Evolutionary conservation across 805 yeast species (phyloP), one percentile per base, ranked within the genome.

Genomic region (Cyberlindnera lachancei): DNA sequence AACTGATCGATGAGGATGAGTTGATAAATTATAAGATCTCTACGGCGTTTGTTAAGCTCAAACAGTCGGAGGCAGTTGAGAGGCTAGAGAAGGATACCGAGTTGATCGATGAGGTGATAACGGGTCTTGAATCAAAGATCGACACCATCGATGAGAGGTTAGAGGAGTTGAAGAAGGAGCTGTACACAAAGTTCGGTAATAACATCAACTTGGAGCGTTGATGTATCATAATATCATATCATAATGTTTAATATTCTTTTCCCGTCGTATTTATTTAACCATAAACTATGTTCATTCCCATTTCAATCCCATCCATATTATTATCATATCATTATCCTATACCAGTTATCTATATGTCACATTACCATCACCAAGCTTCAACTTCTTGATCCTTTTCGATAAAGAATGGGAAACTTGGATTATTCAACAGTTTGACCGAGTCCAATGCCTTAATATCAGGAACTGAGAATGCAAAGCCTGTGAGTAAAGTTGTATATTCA

Each of bases 131-230:
- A 23, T 47, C 52, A 4, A 53, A 68, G 37, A 63, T 82, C 21
- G 73, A 65, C 2, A 64, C 53, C 1, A 61, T 79, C 22, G 78
- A 77, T 38, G 68, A 64, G 4, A 61, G 70, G 37, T 63, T 90
- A 56, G 55, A 57, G 8, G 68, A 56, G 18, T 68, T 90, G 48
- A 90, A 90, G 60, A 69, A 72, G 21, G 67, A 65, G n/a, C 63
- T 90, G 35, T 92, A 90, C 50, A 85, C 84, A 13, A 86, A 83
- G 55, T 92, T 90, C 52, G 98, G 97, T 17, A 73, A 73, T 46
- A 77, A 85, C 37, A 92, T 90, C 52, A 88, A 88, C 53, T 62
- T 90, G 29, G 98, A 90, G 53, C 66, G 77, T 42, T 68, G 13
- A 23, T 7, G 22, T 19, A 7, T 19, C 7, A 24, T 9, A 14